Percentiles rank a stretch among this genome's conserved stretches.
phyloP scores from a whole-genome alignment of 106 monocot species.

The Allium fistulosum region DNA sequence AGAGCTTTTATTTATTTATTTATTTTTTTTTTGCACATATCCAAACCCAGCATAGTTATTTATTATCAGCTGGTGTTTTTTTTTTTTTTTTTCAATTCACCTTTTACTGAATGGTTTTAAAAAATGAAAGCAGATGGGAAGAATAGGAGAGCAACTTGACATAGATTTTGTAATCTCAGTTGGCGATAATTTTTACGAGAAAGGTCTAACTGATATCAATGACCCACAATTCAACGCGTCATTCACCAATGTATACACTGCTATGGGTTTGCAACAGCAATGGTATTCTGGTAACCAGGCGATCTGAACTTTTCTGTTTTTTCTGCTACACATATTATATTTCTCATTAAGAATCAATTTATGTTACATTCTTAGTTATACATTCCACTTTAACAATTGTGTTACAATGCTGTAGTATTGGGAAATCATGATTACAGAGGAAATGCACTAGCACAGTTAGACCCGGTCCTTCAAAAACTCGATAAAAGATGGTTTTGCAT shows the following conservation, averaged over 20 bases:
- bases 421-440: constrained; percentile 67
- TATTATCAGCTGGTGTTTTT: neutral
- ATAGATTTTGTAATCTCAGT: constrained; percentile 22
- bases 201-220: constrained; percentile 26
- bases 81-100: neutral
- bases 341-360: neutral
- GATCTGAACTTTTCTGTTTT: neutral
- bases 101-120: too few relatives aligned
- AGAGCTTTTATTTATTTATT: too few relatives aligned
- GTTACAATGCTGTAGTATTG: constrained; percentile 21
- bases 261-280: constrained; percentile 42
- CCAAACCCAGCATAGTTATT: neutral
- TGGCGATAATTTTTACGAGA: constrained; percentile 60
- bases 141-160: constrained; percentile 16
- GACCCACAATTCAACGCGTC: constrained; percentile 30
- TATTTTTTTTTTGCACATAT: too few relatives aligned
- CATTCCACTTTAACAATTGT: neutral
- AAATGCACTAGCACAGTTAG: constrained; percentile 40
- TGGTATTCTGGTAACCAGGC: constrained; percentile 43
- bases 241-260: constrained; percentile 57
- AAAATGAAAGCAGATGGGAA: constrained; percentile 11
- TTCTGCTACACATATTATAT: neutral
- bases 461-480: constrained; percentile 24
- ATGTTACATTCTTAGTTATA: neutral
- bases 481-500: constrained; percentile 60